Evolutionary conservation across 305 asterid species (phyloP).

Genomic region (Nicotiana rustica): DNA sequence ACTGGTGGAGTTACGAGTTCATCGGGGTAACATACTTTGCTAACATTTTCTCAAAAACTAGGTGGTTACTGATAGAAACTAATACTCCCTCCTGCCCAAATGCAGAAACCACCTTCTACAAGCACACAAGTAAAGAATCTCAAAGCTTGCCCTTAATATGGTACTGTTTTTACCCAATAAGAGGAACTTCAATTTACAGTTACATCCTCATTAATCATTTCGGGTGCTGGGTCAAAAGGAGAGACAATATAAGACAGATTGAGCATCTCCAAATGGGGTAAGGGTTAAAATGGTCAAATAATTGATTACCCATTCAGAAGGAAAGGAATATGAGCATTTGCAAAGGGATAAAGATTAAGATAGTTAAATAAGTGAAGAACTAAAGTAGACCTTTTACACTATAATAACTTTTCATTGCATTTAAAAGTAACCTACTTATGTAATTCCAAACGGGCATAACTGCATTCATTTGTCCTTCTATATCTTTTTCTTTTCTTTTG

Average conservation of each 20-base stretch:
- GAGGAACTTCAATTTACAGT: conserved; percentile 1
- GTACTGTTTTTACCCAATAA: not conserved
- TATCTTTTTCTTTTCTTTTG: not conserved
- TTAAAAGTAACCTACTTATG: not conserved
- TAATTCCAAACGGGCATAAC: conserved; percentile 23
- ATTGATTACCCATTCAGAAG: conserved; percentile 13
- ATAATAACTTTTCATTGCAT: not conserved
- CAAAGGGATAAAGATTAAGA: not conserved
- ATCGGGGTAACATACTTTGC: not conserved
- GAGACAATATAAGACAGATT: not conserved
- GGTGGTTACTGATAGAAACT: not conserved
- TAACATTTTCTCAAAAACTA: not conserved
- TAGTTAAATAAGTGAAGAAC: not conserved
- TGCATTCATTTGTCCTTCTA: conserved; percentile 15
- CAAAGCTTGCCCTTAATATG: not conserved
- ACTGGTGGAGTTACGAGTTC: conserved; percentile 16
- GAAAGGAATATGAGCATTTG: conserved; percentile 14
- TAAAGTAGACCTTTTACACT: not conserved
- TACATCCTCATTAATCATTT: conserved; percentile 11
- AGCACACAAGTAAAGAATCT: not conserved
- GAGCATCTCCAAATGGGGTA: not conserved
- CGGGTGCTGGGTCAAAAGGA: conserved; percentile 8
- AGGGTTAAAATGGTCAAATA: conserved; percentile 11
- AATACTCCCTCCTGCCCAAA: not conserved
- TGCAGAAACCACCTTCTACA: conserved; percentile 12